Evolutionary conservation across 2,329 filamentous ascomycete species (phyloP).

Genomic region (Colletotrichum cordylinicola): DNA sequence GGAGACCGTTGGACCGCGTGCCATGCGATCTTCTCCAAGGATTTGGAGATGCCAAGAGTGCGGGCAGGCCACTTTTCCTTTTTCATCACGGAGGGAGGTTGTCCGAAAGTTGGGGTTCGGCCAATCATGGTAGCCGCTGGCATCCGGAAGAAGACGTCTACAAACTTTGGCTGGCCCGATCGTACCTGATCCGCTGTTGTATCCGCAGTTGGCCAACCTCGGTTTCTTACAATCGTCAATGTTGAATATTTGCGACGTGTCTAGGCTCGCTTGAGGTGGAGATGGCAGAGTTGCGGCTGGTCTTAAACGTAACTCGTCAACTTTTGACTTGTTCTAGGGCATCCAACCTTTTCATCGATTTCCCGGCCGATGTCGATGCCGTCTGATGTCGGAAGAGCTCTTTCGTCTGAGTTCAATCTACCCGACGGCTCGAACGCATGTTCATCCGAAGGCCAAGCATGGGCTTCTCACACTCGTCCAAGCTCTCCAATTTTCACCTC

Average conservation of each 20-base stretch:
- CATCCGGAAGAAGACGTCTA: background rate
- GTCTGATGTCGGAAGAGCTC: background rate
- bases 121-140: background rate
- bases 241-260: background rate
- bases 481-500: background rate
- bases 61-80: background rate
- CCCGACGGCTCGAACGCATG: background rate
- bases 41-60: constrained; percentile 13
- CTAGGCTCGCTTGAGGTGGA: background rate
- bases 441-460: background rate
- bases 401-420: background rate
- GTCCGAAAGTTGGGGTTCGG: constrained; percentile 5
- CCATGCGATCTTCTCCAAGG: background rate
- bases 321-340: background rate
- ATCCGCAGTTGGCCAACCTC: background rate
- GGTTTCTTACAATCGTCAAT: background rate
- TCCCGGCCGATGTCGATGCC: background rate
- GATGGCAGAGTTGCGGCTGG: background rate
- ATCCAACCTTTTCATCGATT: background rate
- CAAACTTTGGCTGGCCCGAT: background rate
- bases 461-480: background rate
- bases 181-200: background rate
- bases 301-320: background rate
- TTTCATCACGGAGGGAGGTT: background rate
- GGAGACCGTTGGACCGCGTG: constrained; percentile 15